A percentile compares a stretch with the other conserved stretches of the same genome.
These are phyloP conservation scores for Pythium diclinum DNA, from an alignment of 352 stramenopile species.

Conservation along the genomic window DNA sequence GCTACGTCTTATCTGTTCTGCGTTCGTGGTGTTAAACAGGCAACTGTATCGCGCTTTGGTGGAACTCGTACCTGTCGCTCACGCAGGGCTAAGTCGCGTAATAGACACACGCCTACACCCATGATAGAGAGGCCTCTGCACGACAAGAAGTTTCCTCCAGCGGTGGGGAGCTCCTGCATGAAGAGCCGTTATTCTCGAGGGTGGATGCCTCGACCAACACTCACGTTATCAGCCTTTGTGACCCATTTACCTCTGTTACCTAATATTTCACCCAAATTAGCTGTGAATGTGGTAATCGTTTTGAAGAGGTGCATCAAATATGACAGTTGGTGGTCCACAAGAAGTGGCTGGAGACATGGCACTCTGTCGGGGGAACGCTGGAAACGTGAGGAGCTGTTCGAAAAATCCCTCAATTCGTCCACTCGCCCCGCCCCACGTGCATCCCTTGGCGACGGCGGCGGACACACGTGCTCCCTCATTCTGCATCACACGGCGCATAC, in stretches of 20 bases:
- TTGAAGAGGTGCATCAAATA: conserved; percentile 2
- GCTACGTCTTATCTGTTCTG: not conserved
- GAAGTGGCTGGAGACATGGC: conserved; percentile 8
- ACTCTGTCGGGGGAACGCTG: conserved; percentile 19
- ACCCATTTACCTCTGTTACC: conserved; percentile 15
- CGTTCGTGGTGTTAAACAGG: conserved; percentile 24
- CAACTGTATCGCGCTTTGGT: conserved; percentile 71
- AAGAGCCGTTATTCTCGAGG: conserved; percentile 6
- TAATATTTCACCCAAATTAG: not conserved
- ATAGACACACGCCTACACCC: not conserved
- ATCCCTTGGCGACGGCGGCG: conserved; percentile 3
- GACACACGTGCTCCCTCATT: not conserved
- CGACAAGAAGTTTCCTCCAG: conserved; percentile 24
- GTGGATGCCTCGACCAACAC: conserved; percentile 26
- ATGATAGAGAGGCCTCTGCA: not conserved
- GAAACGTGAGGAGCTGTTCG: conserved; percentile 13
- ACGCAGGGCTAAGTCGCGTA: conserved; percentile 35
- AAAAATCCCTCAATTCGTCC: not conserved
- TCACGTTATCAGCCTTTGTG: conserved; percentile 8
- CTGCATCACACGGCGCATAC: not conserved
- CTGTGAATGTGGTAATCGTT: not conserved
- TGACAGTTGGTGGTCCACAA: conserved; percentile 20
- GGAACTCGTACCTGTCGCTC: conserved; percentile 79
- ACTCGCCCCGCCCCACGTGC: not conserved
- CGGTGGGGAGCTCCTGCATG: not conserved